These are phyloP conservation scores for Porphyra umbilicalis DNA, from an alignment of 31 red algal genomes.

Conservation along the genomic window DNA sequence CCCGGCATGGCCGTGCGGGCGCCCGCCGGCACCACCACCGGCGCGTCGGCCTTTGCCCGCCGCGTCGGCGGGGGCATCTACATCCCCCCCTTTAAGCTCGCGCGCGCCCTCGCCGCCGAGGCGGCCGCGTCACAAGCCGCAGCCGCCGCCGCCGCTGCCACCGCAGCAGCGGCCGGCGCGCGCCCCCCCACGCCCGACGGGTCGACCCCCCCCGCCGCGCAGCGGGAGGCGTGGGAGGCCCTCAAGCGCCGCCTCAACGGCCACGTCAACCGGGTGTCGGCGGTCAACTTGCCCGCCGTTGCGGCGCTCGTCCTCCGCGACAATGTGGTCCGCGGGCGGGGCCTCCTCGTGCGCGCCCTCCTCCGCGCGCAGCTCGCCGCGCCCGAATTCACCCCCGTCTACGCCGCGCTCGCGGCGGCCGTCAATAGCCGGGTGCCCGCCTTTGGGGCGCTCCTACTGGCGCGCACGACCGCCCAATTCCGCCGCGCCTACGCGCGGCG, in stretches of 20 bases:
- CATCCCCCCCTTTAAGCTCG: conserved; percentile 18
- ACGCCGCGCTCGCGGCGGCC: conserved; percentile 52
- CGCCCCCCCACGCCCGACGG: conserved; percentile 1
- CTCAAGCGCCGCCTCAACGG: conserved; percentile 59
- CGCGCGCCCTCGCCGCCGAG: background rate
- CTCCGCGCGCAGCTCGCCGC: conserved; percentile 62
- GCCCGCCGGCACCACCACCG: background rate
- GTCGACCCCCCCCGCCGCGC: conserved; percentile 9
- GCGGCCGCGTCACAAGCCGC: background rate
- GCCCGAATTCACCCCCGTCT: conserved; percentile 63
- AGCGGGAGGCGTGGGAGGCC: conserved; percentile 50
- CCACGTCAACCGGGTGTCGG: conserved; percentile 56
- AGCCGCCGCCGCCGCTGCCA: background rate
- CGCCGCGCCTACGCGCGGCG: conserved; percentile 20
- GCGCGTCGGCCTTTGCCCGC: background rate
- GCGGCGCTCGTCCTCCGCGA: conserved; percentile 46
- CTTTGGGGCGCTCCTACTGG: conserved; percentile 44
- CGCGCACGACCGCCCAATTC: conserved; percentile 44
- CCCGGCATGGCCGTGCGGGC: background rate
- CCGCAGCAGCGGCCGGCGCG: background rate
- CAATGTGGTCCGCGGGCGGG: conserved; percentile 68
- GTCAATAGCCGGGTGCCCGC: conserved; percentile 55
- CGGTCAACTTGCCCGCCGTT: conserved; percentile 30
- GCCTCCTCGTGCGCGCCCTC: conserved; percentile 53
- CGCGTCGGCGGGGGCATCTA: conserved; percentile 8